Base-by-base conservation (phyloP, 495 filamentous ascomycete species). In the Coniosporium apollinis region DNA sequence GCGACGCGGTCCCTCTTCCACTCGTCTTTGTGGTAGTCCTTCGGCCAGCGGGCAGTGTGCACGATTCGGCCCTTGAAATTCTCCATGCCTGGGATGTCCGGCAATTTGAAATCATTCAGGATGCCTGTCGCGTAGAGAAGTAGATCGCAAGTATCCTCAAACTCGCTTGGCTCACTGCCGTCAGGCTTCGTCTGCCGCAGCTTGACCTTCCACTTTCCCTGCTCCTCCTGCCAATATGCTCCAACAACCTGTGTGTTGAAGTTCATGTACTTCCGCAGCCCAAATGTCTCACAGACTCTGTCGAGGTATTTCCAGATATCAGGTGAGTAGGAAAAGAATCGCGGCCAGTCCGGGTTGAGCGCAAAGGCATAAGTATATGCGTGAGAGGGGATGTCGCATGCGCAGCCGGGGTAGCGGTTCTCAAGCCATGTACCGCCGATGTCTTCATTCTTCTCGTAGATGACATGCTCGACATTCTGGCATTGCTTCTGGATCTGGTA, bases 11-110 rank as follows among this genome's bases (percentile, higher is more conserved):
- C 56, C 25, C 65, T 62, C 47, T 58, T 53, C 62, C 71, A 67
- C 24, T 63, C 44, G 51, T 73, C 69, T 33, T 66, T 61, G 38
- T 67, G 60, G 35, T 65, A 66, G n/a, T 70, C 55, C 21, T 56
- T 45, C 20, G 56, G 59, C 39, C 60, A 64, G 42, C 64, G 62
- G 7, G 60, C 64, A 33, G 64, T 61, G 61, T 70, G 72, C 14
- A 65, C 60, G 43, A 71, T 65, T 46, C 42, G 29, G 14, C 58
- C 58, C 36, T 60, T 60, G 50, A 59, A 61, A 17, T 49, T 52
- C 24, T 59, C 45, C 5, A 62, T 8, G 5, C 52, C 52, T 17
- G 42, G 37, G 19, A 60, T 51, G 15, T 51, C 39, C 5, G 59
- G 59, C 37, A 43, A 48, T 29, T 59, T 52, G 39, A 39, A 54